These are phyloP conservation scores for Ogataea chonburiensis DNA, from an alignment of 805 yeast genomes.

Conservation along the genomic window DNA sequence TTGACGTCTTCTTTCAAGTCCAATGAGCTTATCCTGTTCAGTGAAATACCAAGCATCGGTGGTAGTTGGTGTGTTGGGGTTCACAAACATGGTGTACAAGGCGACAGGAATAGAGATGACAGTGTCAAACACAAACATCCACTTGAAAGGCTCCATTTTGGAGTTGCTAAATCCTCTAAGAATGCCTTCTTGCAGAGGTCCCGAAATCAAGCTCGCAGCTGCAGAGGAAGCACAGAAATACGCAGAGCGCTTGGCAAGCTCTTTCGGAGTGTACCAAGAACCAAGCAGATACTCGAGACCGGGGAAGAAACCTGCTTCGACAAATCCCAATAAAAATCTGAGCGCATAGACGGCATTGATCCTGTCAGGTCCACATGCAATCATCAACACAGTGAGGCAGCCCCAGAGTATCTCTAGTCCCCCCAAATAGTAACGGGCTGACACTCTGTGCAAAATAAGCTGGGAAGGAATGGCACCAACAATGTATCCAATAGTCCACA, in stretches of 20 bases:
- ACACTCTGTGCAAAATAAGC: constrained; percentile 39
- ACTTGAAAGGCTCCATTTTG: constrained; percentile 38
- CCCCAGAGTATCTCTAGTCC: constrained; percentile 47
- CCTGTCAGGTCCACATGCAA: constrained; percentile 27
- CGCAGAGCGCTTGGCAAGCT: constrained; percentile 36
- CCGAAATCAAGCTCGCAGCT: constrained; percentile 37
- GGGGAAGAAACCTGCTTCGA: constrained; percentile 50
- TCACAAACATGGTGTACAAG: constrained; percentile 40
- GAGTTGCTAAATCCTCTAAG: constrained; percentile 25
- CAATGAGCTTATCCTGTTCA: constrained; percentile 40
- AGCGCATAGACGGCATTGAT: constrained; percentile 32
- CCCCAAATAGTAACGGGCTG: constrained; percentile 46
- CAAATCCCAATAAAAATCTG: constrained; percentile 41
- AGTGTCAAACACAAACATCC: constrained; percentile 48
- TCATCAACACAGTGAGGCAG: constrained; percentile 39
- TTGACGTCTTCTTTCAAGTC: constrained; percentile 42
- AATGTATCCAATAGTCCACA: constrained; percentile 53
- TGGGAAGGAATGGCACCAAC: constrained; percentile 49
- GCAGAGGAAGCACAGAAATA: constrained; percentile 36
- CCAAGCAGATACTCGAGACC: constrained; percentile 45
- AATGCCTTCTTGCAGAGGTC: constrained; percentile 37
- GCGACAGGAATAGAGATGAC: constrained; percentile 38
- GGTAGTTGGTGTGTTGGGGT: constrained; percentile 47
- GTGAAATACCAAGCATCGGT: constrained; percentile 40
- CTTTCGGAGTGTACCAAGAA: constrained; percentile 35